A percentile compares a stretch with the other conserved stretches of the same genome.
phyloP scores from a whole-genome alignment of 2,329 filamentous ascomycete species.

The Dactylellina haptotyla region DNA sequence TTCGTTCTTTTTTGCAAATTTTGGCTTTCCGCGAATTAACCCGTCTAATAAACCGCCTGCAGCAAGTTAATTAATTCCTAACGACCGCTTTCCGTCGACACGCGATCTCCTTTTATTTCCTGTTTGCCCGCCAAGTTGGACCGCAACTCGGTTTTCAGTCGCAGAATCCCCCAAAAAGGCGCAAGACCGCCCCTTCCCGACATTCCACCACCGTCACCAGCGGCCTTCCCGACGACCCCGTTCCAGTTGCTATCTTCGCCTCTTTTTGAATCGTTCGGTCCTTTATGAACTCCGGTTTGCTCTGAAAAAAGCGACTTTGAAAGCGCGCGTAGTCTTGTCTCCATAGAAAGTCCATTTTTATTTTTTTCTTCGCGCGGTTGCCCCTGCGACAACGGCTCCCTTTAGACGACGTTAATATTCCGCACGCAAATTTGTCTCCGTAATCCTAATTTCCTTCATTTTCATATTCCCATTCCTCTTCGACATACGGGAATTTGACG shows the following conservation, averaged over 20 bases:
- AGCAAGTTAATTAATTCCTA: conserved; percentile 6
- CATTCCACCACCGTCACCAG: neutral
- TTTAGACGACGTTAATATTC: neutral
- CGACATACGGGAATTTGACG: conserved; percentile 5
- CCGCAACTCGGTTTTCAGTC: too few relatives aligned
- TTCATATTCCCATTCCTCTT: conserved; percentile 12
- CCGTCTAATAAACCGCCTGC: neutral
- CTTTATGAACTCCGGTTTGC: neutral
- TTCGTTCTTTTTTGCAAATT: neutral
- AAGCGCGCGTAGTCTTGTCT: conserved; percentile 4
- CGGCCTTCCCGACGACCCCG: neutral
- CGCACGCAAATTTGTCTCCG: conserved; percentile 12
- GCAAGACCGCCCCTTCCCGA: conserved; percentile 3
- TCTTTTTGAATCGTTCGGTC: neutral
- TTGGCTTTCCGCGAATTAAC: neutral
- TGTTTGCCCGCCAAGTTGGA: neutral
- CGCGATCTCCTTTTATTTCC: conserved; percentile 5
- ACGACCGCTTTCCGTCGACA: conserved; percentile 2
- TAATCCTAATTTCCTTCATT: neutral
- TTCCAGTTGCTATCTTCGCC: neutral
- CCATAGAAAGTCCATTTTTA: neutral
- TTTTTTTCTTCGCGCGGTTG: conserved; percentile 7
- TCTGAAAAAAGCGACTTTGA: conserved; percentile 7
- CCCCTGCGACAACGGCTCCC: conserved; percentile 7
- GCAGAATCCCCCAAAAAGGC: neutral